Evolutionary conservation across 2,329 filamentous ascomycete genomes (phyloP).

Genomic region (Aspergillus sp.): DNA sequence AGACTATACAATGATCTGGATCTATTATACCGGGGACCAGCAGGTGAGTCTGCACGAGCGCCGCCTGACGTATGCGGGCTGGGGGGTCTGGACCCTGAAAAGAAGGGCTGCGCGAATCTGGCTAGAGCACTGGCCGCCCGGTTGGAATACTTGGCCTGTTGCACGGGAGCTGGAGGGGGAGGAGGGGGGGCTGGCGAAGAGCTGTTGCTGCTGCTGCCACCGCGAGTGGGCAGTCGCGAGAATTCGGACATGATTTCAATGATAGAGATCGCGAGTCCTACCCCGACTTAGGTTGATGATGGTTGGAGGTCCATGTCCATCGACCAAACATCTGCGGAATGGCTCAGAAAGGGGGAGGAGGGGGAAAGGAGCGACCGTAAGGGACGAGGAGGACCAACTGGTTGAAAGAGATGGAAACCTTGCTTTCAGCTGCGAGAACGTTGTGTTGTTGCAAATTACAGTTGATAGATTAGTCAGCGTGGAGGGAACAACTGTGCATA

Average conservation of each 20-base stretch:
- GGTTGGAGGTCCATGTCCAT: slow-evolving; percentile 17
- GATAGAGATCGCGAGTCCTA: slow-evolving; percentile 7
- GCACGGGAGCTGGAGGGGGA: slow-evolving; percentile 34
- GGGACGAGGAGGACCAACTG: neutral
- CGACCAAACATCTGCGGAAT: neutral
- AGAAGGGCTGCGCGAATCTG: slow-evolving; percentile 54
- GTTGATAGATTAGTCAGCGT: neutral
- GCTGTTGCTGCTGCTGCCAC: slow-evolving; percentile 24
- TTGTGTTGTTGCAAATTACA: neutral
- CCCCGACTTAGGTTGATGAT: slow-evolving; percentile 20
- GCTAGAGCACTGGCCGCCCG: slow-evolving; percentile 48
- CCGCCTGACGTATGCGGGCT: slow-evolving; percentile 47
- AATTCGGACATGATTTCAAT: slow-evolving; percentile 28
- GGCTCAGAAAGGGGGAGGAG: neutral
- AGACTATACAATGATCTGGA: slow-evolving; percentile 40
- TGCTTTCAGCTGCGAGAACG: neutral
- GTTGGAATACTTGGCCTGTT: slow-evolving; percentile 39
- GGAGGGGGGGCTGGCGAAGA: slow-evolving; percentile 32
- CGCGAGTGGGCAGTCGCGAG: slow-evolving; percentile 23
- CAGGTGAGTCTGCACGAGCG: slow-evolving; percentile 22
- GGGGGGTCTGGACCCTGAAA: slow-evolving; percentile 53
- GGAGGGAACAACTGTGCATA: neutral
- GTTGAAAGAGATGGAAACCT: neutral
- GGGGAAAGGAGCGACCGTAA: neutral
- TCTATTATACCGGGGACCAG: slow-evolving; percentile 31